Evolutionary conservation across 495 filamentous ascomycete species (phyloP), one percentile per base, ranked within the genome.

Genomic region (Chaetomium fimeti): DNA sequence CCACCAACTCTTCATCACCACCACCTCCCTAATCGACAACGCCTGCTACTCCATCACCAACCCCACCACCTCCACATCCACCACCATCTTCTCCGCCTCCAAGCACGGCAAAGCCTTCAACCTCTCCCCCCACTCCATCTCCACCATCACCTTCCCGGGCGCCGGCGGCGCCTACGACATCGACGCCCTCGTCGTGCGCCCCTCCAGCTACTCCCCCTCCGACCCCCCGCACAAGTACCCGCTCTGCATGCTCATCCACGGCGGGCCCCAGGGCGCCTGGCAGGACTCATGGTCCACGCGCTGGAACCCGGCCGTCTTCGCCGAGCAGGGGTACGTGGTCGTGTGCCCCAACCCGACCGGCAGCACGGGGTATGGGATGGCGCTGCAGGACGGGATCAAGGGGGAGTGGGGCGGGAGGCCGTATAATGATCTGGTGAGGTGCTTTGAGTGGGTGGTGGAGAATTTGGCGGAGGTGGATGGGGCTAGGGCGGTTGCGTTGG

Each of bases 281-380:
- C 83, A 80, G 7, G 90, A 96, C 70, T 77, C 84, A 32, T 96
- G 92, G 92, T 88, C 84, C 64, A 96, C 90, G 1, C 81, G 93
- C 18, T 96, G 93, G 93, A 97, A 97, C 66, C 91, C 90, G 0
- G 91, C 90, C 8, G 83, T 95, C 5, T 96, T 93, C 71, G 92
- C 93, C 5, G 92, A 96, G 73, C 91, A 95, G 71, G 93, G 92
- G 15, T 96, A 95, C 66, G 86, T 96, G 15, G 90, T 91, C 12
- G 84, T 97, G 24, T 83, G 85, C n/a, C 91, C 92, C 8, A 96
- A 97, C 69, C 92, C 92, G 12, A 95, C 91, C 0, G 92, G 92
- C 12, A 89, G 85, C 65, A 93, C 91, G 20, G 88, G 90, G 1
- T 96, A 95, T 66, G 92, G 92, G 5, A 91, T 93, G 76, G 79